Conservation (phyloP, 352 stramenopile species). For the Pythium graminicola region DNA sequence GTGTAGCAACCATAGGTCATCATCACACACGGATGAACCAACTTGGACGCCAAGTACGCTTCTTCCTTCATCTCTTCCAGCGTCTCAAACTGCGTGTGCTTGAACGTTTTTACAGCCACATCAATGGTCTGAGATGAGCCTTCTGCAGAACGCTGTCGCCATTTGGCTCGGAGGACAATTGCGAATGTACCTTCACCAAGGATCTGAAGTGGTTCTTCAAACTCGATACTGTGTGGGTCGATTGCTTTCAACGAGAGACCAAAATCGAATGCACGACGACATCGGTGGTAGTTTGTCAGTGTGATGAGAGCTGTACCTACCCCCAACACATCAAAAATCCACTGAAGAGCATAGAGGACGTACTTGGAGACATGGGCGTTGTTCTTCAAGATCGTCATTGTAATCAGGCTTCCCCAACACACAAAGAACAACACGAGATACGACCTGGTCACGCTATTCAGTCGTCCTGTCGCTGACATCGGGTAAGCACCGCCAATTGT, state of each 20-base stretch:
- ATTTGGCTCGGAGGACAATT: conserved; percentile 66
- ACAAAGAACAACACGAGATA: conserved; percentile 68
- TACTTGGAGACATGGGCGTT: conserved; percentile 26
- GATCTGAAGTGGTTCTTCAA: conserved; percentile 71
- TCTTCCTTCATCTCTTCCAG: conserved; percentile 79
- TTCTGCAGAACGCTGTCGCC: conserved; percentile 48
- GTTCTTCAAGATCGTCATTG: conserved; percentile 43
- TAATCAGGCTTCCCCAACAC: conserved; percentile 67
- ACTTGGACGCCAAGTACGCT: conserved; percentile 68
- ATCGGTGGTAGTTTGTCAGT: conserved; percentile 68
- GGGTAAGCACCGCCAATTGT: conserved; percentile 68
- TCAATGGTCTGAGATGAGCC: conserved; percentile 45
- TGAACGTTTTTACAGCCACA: conserved; percentile 79
- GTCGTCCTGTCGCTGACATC: conserved; percentile 49
- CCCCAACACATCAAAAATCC: conserved; percentile 60
- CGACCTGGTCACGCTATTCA: conserved; percentile 64
- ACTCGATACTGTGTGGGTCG: conserved; percentile 66
- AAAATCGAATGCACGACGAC: conserved; percentile 69
- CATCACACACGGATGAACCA: conserved; percentile 77
- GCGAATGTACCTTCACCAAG: conserved; percentile 77
- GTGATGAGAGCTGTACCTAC: conserved; percentile 62
- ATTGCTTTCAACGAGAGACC: conserved; percentile 74
- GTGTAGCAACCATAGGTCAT: conserved; percentile 82
- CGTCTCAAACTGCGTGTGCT: conserved; percentile 66
- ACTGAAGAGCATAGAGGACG: conserved; percentile 47